These are phyloP conservation scores for Corylus americana DNA, from an alignment of 306 rosid species.

Conservation along the genomic window DNA sequence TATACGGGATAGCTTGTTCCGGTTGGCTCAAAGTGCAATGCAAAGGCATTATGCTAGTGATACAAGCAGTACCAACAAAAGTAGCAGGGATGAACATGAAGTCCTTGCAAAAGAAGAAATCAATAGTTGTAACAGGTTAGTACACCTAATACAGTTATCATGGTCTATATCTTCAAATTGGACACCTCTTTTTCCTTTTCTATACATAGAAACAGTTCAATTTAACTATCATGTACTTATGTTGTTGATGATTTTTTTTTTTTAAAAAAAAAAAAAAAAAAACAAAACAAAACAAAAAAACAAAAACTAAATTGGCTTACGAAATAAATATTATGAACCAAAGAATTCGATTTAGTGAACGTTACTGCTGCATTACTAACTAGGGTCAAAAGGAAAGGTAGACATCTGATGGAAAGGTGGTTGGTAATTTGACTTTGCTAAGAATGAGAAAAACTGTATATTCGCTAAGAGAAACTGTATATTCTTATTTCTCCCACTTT, in stretches of 20 bases:
- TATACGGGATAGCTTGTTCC: constrained; percentile 85
- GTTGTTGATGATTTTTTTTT: not conserved
- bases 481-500: not conserved
- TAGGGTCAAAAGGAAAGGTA: not conserved
- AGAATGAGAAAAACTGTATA: not conserved
- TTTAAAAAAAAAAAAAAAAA: not conserved
- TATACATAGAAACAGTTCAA: too few species aligned
- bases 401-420: not conserved
- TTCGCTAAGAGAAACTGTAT: not conserved
- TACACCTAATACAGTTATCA: constrained; percentile 1
- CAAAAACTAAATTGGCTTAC: not conserved
- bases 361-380: not conserved
- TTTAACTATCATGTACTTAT: not conserved
- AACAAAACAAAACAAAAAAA: not conserved
- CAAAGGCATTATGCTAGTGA: constrained; percentile 65
- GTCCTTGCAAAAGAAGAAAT: constrained; percentile 49
- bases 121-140: constrained; percentile 58
- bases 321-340: not conserved
- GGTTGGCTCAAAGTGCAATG: constrained; percentile 83
- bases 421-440: not conserved
- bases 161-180: constrained; percentile 1
- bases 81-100: constrained; percentile 56
- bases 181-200: not conserved
- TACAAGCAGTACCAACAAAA: constrained; percentile 63
- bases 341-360: too few species aligned